phyloP scores from a whole-genome alignment of 768 basidiomycete genomes.

The Albatrellus ellisii region DNA sequence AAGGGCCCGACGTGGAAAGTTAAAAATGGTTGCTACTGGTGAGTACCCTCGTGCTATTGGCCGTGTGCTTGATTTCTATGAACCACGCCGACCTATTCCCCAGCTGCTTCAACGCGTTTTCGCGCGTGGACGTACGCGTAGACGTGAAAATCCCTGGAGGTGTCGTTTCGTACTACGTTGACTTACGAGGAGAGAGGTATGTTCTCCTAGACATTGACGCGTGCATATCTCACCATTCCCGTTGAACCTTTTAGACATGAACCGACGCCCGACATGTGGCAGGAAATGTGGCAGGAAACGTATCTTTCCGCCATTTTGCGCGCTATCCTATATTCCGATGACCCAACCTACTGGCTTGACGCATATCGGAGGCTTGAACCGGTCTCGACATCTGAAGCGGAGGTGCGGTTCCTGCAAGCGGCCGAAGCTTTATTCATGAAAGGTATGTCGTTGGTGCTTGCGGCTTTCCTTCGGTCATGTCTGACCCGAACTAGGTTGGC shows the following conservation, averaged over 20 bases:
- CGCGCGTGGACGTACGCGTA: conserved; percentile 89
- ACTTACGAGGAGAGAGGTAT: conserved; percentile 87
- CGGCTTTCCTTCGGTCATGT: not conserved
- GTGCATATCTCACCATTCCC: not conserved
- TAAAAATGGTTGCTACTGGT: conserved; percentile 88
- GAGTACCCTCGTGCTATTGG: conserved; percentile 17
- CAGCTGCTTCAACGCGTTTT: conserved; percentile 97
- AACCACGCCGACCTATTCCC: not conserved
- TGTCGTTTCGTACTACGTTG: conserved; percentile 87
- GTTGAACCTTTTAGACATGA: conserved; percentile 46
- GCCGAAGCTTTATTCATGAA: conserved; percentile 83
- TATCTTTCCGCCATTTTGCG: conserved; percentile 89
- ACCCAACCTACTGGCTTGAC: conserved; percentile 81
- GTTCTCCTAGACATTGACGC: conserved; percentile 15
- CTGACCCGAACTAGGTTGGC: conserved; percentile 61
- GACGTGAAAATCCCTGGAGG: conserved; percentile 99
- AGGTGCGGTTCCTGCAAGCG: conserved; percentile 81
- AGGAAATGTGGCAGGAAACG: conserved; percentile 96
- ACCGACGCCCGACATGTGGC: conserved; percentile 88
- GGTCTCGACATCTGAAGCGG: conserved; percentile 79
- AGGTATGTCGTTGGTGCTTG: conserved; percentile 29
- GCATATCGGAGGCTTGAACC: conserved; percentile 95
- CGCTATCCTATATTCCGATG: conserved; percentile 91
- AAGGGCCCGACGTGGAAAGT: conserved; percentile 83
- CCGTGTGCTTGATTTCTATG: not conserved